These are phyloP conservation scores for Cystobasidium pallidum DNA, from an alignment of 1,284 basidiomycete genomes.

Conservation along the genomic window DNA sequence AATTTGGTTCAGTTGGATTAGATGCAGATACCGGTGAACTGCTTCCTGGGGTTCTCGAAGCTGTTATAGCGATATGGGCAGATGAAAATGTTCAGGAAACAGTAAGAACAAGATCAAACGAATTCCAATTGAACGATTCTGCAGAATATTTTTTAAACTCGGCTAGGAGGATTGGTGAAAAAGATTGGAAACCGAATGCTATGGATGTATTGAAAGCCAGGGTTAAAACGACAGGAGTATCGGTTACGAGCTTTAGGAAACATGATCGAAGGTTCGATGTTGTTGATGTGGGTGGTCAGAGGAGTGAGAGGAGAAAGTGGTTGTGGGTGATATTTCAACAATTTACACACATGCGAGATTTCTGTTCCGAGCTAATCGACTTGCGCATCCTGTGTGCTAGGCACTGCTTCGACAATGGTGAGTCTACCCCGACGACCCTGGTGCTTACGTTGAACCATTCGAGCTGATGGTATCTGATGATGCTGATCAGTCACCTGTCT, in stretches of 20 bases:
- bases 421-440: slow-evolving; percentile 64
- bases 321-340: too few species aligned
- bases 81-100: slow-evolving; percentile 66
- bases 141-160: slow-evolving; percentile 56
- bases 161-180: slow-evolving; percentile 54
- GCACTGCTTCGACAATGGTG: slow-evolving; percentile 58
- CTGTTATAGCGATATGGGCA: slow-evolving; percentile 78
- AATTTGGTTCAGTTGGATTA: slow-evolving; percentile 36
- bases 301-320: slow-evolving; percentile 84
- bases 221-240: slow-evolving; percentile 57
- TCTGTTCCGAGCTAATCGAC: too few species aligned
- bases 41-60: slow-evolving; percentile 72
- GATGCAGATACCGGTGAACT: slow-evolving; percentile 25
- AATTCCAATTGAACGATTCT: slow-evolving; percentile 56
- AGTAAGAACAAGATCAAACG: slow-evolving; percentile 53
- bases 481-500: slow-evolving; percentile 66
- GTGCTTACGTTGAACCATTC: too few species aligned
- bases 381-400: slow-evolving; percentile 33
- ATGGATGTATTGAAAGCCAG: slow-evolving; percentile 57
- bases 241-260: slow-evolving; percentile 35
- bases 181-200: slow-evolving; percentile 55
- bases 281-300: slow-evolving; percentile 83
- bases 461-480: neutral
- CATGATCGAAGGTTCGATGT: slow-evolving; percentile 28
- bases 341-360: too few species aligned